phyloP scores from a whole-genome alignment of 2,329 filamentous ascomycete species.

The Monilinia polystroma region DNA sequence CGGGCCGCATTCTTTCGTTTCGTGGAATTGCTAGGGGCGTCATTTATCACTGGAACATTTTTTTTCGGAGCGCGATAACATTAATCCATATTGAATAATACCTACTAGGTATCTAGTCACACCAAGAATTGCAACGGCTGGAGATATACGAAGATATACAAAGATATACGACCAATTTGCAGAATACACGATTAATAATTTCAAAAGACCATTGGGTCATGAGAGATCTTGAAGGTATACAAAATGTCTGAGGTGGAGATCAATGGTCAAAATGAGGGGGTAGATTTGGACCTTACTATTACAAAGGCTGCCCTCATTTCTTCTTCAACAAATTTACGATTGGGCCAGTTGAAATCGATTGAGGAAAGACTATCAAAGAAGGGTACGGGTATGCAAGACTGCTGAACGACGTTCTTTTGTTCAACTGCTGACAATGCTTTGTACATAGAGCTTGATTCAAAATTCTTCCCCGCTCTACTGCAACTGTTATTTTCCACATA shows the following conservation, averaged over 20 bases:
- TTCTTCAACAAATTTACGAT: constrained; percentile 59
- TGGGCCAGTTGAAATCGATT: constrained; percentile 54
- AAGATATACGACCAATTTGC: background rate
- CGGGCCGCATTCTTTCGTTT: background rate
- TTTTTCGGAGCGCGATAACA: constrained; percentile 17
- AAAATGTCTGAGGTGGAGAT: constrained; percentile 53
- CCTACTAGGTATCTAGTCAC: too few relatives aligned
- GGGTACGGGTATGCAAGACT: constrained; percentile 43
- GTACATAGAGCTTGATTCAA: constrained; percentile 40
- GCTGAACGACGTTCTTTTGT: constrained; percentile 30
- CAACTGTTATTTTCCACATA: constrained; percentile 83
- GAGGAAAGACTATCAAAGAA: constrained; percentile 57
- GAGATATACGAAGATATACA: background rate
- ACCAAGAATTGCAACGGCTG: constrained; percentile 2
- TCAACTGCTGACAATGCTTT: constrained; percentile 4
- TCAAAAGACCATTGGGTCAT: constrained; percentile 31
- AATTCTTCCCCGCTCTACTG: constrained; percentile 55
- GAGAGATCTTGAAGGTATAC: constrained; percentile 37
- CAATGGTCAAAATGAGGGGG: constrained; percentile 45
- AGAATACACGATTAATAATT: constrained; percentile 3
- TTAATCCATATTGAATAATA: constrained; percentile 17
- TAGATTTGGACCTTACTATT: constrained; percentile 53
- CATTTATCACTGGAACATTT: constrained; percentile 19
- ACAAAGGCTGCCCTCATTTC: constrained; percentile 55
- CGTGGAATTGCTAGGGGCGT: constrained; percentile 15